These are phyloP conservation scores for Microstroma glucosiphilum DNA, from an alignment of 1,284 basidiomycete genomes.

Conservation along the genomic window DNA sequence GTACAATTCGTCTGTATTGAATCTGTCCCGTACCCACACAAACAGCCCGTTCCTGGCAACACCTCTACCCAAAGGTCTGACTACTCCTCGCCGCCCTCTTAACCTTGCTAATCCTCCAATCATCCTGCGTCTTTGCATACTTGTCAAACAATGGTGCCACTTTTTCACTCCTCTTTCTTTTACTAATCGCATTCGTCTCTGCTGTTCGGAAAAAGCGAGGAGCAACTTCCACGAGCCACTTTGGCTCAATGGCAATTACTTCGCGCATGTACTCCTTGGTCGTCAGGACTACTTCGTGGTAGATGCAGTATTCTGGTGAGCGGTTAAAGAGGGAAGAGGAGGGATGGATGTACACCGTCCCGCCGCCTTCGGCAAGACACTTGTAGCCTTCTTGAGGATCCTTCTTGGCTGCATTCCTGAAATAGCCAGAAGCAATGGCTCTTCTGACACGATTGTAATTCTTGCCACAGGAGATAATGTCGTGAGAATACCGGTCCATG, in stretches of 20 bases:
- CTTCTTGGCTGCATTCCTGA: constrained; percentile 60
- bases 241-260: constrained; percentile 91
- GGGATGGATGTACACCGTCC: constrained; percentile 95
- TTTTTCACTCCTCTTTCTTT: constrained; percentile 94
- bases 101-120: constrained; percentile 21
- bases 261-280: constrained; percentile 83
- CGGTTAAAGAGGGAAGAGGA: constrained; percentile 95
- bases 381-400: constrained; percentile 69
- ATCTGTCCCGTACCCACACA: too few relatives aligned
- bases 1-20: too few relatives aligned
- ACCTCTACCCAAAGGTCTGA: constrained; percentile 20
- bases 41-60: too few relatives aligned
- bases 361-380: constrained; percentile 79
- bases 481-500: constrained; percentile 99
- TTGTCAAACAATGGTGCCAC: constrained; percentile 72
- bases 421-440: constrained; percentile 82
- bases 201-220: constrained; percentile 97
- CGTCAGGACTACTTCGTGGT: constrained; percentile 69
- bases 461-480: constrained; percentile 80
- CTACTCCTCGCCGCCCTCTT: constrained; percentile 18
- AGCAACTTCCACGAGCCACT: constrained; percentile 97
- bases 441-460: constrained; percentile 90
- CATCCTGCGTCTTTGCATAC: constrained; percentile 19
- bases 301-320: constrained; percentile 68
- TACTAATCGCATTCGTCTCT: constrained; percentile 90